Conservation (phyloP, 306 rosid genomes). For the Trifolium dubium region DNA sequence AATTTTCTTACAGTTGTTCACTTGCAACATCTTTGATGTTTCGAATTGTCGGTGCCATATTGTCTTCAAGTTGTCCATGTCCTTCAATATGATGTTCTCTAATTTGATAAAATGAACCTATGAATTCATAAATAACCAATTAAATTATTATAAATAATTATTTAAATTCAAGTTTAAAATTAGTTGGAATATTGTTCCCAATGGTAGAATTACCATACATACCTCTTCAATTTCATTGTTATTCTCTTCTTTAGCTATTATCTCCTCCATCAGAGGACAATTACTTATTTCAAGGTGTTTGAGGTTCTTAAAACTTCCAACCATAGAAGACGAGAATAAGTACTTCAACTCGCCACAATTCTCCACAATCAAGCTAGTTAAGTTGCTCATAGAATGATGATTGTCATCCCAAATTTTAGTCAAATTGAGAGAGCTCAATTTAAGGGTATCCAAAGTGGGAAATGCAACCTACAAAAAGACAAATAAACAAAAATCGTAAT, state of each 20-base stretch:
- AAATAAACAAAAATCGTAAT: background rate
- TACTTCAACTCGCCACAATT: background rate
- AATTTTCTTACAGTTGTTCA: slow-evolving; percentile 6
- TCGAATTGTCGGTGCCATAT: slow-evolving; percentile 2
- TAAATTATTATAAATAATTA: background rate
- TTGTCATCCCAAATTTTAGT: background rate
- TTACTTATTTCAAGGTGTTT: slow-evolving; percentile 5
- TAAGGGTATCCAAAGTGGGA: background rate
- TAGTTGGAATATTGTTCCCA: background rate
- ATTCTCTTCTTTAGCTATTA: background rate
- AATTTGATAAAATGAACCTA: background rate
- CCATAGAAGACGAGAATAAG: background rate
- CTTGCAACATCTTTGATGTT: background rate
- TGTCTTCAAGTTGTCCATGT: slow-evolving; percentile 10
- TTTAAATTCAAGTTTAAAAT: background rate
- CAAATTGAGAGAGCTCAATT: slow-evolving; percentile 18
- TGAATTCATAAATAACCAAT: background rate
- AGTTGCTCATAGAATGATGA: background rate
- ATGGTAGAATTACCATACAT: background rate
- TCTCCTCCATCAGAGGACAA: slow-evolving; percentile 6
- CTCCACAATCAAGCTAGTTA: slow-evolving; percentile 16
- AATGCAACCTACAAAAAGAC: slow-evolving; percentile 2
- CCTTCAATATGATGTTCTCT: slow-evolving; percentile 9
- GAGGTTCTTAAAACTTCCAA: background rate
- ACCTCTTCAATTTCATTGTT: background rate